phyloP scores from a whole-genome alignment of 2,329 filamentous ascomycete species.

The Bipolaris zeicola region DNA sequence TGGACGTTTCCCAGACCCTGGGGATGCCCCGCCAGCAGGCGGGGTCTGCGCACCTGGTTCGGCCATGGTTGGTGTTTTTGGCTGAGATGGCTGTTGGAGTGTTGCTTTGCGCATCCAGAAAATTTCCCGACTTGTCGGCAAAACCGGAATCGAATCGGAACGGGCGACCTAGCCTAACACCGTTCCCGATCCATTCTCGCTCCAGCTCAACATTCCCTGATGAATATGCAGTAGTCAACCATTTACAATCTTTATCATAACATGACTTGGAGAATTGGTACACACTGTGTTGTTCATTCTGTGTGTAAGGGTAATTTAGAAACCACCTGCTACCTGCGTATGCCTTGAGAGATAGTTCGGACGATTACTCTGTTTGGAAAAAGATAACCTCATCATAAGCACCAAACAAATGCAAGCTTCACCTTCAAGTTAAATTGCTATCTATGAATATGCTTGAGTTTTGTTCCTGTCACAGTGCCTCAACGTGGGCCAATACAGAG shows the following conservation, averaged over 20 bases:
- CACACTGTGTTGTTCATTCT: background rate
- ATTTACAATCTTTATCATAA: background rate
- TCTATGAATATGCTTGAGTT: too few relatives aligned
- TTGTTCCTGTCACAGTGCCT: too few relatives aligned
- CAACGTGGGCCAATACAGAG: background rate
- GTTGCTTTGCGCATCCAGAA: constrained; percentile 25
- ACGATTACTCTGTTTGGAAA: background rate
- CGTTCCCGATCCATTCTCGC: background rate
- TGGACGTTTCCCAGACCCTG: constrained; percentile 33
- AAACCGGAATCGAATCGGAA: constrained; percentile 26
- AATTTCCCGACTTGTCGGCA: constrained; percentile 31
- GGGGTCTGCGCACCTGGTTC: constrained; percentile 38
- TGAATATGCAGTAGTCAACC: background rate
- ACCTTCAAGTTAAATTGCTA: too few relatives aligned
- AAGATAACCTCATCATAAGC: background rate
- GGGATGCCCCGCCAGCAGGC: constrained; percentile 27
- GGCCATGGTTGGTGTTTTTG: constrained; percentile 38
- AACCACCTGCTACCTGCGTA: background rate
- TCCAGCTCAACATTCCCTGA: constrained; percentile 1
- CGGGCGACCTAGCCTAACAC: constrained; percentile 5
- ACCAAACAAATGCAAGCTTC: too few relatives aligned
- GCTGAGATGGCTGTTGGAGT: constrained; percentile 16
- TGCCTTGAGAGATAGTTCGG: background rate
- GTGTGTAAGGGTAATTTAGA: background rate
- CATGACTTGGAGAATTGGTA: background rate